Evolutionary conservation across 2,329 filamentous ascomycete genomes (phyloP).

Genomic region (Alternaria gaisen): DNA sequence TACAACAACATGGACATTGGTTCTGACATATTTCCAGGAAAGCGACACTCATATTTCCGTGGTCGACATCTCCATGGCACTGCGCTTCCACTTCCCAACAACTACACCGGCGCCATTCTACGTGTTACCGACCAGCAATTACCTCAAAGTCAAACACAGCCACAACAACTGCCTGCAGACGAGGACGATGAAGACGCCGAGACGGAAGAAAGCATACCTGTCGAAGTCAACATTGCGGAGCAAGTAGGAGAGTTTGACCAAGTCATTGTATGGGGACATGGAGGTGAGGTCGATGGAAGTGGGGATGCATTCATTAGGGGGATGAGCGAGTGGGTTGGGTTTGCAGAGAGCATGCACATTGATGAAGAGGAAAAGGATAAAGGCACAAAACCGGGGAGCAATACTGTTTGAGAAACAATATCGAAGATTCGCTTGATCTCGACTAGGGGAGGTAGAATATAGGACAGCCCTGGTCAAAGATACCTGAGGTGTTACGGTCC

Average conservation of each 20-base stretch:
- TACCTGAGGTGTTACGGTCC: background rate
- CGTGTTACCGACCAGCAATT: conserved; percentile 39
- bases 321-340: conserved; percentile 80
- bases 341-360: conserved; percentile 66
- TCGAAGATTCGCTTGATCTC: background rate
- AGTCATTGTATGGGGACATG: conserved; percentile 86
- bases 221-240: conserved; percentile 61
- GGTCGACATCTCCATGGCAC: conserved; percentile 81
- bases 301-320: conserved; percentile 77
- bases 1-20: background rate
- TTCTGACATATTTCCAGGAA: background rate
- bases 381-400: background rate
- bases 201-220: conserved; percentile 27
- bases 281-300: conserved; percentile 67
- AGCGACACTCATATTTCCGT: conserved; percentile 56
- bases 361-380: conserved; percentile 22
- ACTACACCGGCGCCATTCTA: conserved; percentile 66
- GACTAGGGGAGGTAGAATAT: background rate
- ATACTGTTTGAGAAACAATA: conserved; percentile 1
- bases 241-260: conserved; percentile 75
- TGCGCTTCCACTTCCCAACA: conserved; percentile 71
- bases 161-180: conserved; percentile 13
- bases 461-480: background rate
- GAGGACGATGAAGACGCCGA: conserved; percentile 27
- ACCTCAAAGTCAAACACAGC: conserved; percentile 17